These are phyloP conservation scores for Penicillium sp. DNA, from an alignment of 2,329 filamentous ascomycete genomes.

Conservation along the genomic window DNA sequence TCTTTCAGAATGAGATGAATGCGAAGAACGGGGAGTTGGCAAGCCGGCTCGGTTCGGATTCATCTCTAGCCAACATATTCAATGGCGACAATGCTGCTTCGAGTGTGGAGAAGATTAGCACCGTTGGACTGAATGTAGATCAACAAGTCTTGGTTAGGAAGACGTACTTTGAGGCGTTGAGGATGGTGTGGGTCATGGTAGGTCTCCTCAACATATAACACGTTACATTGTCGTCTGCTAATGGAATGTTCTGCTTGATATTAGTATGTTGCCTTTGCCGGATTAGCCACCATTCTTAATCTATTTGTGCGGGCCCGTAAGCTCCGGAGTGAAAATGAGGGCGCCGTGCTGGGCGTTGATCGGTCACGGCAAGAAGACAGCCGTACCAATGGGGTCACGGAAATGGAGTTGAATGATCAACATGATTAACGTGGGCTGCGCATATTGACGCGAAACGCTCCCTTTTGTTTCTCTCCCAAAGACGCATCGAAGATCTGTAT, in stretches of 20 bases:
- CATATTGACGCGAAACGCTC: too few relatives aligned
- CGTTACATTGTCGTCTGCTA: neutral
- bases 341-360: conserved; percentile 1
- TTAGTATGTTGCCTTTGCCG: conserved; percentile 2
- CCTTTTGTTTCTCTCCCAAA: too few relatives aligned
- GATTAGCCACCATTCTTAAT: conserved; percentile 1
- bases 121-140: neutral
- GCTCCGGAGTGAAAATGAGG: conserved; percentile 3
- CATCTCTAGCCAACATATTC: neutral
- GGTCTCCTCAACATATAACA: neutral
- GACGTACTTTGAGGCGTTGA: conserved; percentile 4
- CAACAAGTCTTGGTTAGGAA: conserved; percentile 1
- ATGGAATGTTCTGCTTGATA: neutral
- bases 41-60: neutral
- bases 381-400: neutral
- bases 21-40: conserved; percentile 9
- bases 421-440: too few relatives aligned
- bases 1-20: conserved; percentile 34
- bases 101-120: conserved; percentile 1
- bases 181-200: conserved; percentile 3
- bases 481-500: too few relatives aligned
- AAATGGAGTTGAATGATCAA: neutral
- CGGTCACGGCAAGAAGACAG: neutral
- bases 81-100: conserved; percentile 1
- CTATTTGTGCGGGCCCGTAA: conserved; percentile 1